phyloP scores from a whole-genome alignment of 169 alveolate genomes.

The Eimeria praecox region DNA sequence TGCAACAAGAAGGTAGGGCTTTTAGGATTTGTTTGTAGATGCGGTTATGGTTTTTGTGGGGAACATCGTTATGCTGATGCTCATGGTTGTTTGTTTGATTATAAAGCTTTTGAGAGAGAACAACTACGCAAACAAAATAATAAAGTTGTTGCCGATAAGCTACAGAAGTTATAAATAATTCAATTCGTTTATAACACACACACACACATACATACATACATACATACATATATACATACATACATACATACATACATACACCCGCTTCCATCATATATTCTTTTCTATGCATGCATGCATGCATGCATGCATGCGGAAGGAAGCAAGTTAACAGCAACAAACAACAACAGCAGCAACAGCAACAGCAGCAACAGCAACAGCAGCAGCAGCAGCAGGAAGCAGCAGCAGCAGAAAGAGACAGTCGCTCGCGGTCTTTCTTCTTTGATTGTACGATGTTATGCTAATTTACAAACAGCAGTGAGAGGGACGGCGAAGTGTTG shows the following conservation, averaged over 20 bases:
- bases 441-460: not conserved
- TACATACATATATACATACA: no score
- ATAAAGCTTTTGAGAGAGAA: slow-evolving; percentile 90
- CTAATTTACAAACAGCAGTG: not conserved
- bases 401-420: slow-evolving; percentile 21
- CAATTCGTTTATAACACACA: no score
- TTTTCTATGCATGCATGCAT: no score
- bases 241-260: no score
- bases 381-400: not conserved
- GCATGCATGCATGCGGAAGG: no score
- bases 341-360: slow-evolving; percentile 45
- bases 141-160: slow-evolving; percentile 94
- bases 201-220: no score
- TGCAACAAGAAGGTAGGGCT: slow-evolving; percentile 95
- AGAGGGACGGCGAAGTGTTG: not conserved
- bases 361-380: not conserved
- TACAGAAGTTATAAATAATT: slow-evolving; percentile 89
- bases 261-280: no score
- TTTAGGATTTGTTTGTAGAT: slow-evolving; percentile 95
- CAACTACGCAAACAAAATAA: slow-evolving; percentile 94
- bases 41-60: slow-evolving; percentile 94
- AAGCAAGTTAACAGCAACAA: no score
- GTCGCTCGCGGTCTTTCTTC: not conserved
- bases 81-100: slow-evolving; percentile 96
- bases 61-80: slow-evolving; percentile 96